A percentile compares a stretch with the other conserved stretches of the same genome.
These are phyloP conservation scores for Zygoascus biomembranicola DNA, from an alignment of 805 yeast species.

Conservation along the genomic window DNA sequence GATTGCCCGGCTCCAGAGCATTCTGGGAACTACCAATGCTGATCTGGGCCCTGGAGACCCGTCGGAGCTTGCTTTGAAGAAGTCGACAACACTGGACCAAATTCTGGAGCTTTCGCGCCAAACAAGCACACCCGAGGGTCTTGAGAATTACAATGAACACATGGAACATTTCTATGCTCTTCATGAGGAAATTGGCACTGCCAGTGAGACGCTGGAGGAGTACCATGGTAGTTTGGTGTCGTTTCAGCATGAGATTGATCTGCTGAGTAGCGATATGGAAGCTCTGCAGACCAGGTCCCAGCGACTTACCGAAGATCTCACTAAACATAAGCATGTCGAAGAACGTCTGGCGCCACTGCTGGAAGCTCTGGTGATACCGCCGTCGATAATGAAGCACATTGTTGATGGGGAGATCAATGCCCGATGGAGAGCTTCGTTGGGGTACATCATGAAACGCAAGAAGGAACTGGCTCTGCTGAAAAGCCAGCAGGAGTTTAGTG, in stretches of 20 bases:
- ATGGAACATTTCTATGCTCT: constrained; percentile 15
- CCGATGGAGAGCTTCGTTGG: constrained; percentile 44
- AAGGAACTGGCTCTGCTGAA: constrained; percentile 13
- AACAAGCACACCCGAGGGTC: neutral
- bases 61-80: neutral
- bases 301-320: constrained; percentile 39
- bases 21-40: neutral
- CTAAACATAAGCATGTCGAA: constrained; percentile 41
- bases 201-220: constrained; percentile 33
- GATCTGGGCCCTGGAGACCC: neutral
- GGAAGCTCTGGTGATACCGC: constrained; percentile 67
- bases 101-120: neutral
- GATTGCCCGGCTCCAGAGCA: neutral
- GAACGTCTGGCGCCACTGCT: constrained; percentile 63
- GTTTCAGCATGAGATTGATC: constrained; percentile 51
- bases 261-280: constrained; percentile 54
- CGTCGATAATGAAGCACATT: constrained; percentile 53
- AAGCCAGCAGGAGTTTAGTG: constrained; percentile 10
- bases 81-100: neutral
- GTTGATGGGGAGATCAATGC: constrained; percentile 47
- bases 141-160: constrained; percentile 1
- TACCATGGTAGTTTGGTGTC: constrained; percentile 43
- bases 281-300: constrained; percentile 47
- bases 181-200: constrained; percentile 11
- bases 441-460: constrained; percentile 16